phyloP scores from a whole-genome alignment of 2,329 filamentous ascomycete genomes.

The Beauveria sp. region DNA sequence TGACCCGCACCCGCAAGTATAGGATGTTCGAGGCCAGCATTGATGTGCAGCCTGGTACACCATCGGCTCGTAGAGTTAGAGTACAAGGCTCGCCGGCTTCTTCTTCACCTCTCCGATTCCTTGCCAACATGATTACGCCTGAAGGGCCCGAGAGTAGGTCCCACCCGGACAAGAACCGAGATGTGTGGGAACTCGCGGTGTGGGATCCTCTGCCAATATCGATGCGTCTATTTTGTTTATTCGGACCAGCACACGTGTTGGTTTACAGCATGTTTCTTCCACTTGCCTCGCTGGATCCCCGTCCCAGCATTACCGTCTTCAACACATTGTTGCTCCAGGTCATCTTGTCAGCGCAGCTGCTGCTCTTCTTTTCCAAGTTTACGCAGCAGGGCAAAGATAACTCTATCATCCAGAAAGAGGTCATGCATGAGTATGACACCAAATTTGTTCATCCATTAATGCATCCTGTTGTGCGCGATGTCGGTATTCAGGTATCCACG shows the following conservation, averaged over 20 bases:
- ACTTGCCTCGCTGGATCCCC: slow-evolving; percentile 63
- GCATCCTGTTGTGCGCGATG: slow-evolving; percentile 70
- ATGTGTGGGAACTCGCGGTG: slow-evolving; percentile 90
- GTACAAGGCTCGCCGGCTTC: slow-evolving; percentile 76
- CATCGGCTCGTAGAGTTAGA: slow-evolving; percentile 79
- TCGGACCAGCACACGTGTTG: slow-evolving; percentile 88
- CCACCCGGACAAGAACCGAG: slow-evolving; percentile 70
- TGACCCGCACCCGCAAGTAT: slow-evolving; percentile 76
- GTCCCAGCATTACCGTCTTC: slow-evolving; percentile 78
- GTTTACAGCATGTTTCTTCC: slow-evolving; percentile 87
- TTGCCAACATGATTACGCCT: slow-evolving; percentile 59
- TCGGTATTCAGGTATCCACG: slow-evolving; percentile 67
- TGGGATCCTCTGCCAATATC: slow-evolving; percentile 90
- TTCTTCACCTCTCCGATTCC: slow-evolving; percentile 69
- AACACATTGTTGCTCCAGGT: slow-evolving; percentile 70
- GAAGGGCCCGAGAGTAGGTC: slow-evolving; percentile 74
- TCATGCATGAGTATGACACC: slow-evolving; percentile 89
- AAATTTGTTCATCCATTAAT: slow-evolving; percentile 90
- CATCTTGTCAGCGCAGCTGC: slow-evolving; percentile 70
- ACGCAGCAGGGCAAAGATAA: slow-evolving; percentile 80
- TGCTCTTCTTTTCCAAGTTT: slow-evolving; percentile 65
- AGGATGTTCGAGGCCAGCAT: slow-evolving; percentile 84
- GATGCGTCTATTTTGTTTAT: slow-evolving; percentile 76
- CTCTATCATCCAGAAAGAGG: slow-evolving; percentile 79
- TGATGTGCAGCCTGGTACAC: slow-evolving; percentile 67